Base-by-base conservation (phyloP, 2,329 filamentous ascomycete genomes). In the Paracamarosporium sp. region DNA sequence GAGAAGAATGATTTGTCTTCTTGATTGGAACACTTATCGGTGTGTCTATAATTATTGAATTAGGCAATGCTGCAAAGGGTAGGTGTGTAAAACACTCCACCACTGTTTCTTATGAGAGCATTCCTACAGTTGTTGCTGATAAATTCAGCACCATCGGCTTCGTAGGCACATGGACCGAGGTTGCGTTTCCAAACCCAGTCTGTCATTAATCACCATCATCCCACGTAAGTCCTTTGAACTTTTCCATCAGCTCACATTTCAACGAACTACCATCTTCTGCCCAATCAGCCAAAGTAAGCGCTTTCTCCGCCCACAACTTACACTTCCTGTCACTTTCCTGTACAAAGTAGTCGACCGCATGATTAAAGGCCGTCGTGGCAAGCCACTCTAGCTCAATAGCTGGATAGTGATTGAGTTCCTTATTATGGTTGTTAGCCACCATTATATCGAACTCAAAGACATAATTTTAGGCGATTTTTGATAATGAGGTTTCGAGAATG, bases 331-430 rank as follows among this genome's bases (percentile, higher is more conserved):
- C 82, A 24, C 89, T 81, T 1, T 82, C 80, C 1, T 77, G 63
- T 27, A 73, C 38, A 46, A 65, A 35, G 81, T 86, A 81, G 66
- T 93, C 90, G 5, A 92, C 80, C 0, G 85, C 88, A 58, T 88
- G 87, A 64, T 93, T 93, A 57, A 71, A 76, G 3, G 62, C 54
- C 5, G 83, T 87, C 1, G 86, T 85, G 0, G 87, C 86, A n/a
- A 95, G 83, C 89, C 90, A 95, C 67, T 92, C 88, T 1, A 93
- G 76, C 69, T 95, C 91, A 3, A 85, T 82, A 0, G 78, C 66
- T 0, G 91, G 90, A 68, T 91, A 91, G 1, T 77, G 72, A 1
- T 78, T 70, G 68, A 76, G 78, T 82, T 66, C 62, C 67, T 74
- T 65, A 4, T 33, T 38, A 13, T 53, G 51, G 30, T 55, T 33